phyloP scores from a whole-genome alignment of 2,329 filamentous ascomycete genomes.

The Arthrobotrys megalospora region DNA sequence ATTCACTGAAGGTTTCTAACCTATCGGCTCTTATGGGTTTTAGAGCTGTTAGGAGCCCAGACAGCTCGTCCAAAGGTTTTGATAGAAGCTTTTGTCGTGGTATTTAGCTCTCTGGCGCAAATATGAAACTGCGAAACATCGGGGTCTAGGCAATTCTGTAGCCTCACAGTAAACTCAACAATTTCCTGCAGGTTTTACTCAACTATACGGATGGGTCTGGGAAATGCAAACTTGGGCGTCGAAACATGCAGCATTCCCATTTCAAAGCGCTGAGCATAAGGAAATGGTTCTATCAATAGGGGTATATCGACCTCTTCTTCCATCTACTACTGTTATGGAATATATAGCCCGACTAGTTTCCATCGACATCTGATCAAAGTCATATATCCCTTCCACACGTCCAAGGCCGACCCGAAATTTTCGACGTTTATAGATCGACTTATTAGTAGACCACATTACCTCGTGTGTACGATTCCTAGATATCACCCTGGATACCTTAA shows the following conservation, averaged over 20 bases:
- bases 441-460: background rate
- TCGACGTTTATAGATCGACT: background rate
- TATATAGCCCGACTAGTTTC: conserved; percentile 37
- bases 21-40: conserved; percentile 29
- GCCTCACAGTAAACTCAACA: conserved; percentile 15
- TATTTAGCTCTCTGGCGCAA: conserved; percentile 36
- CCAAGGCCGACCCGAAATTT: background rate
- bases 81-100: conserved; percentile 16
- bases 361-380: background rate
- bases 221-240: conserved; percentile 57
- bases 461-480: background rate
- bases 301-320: conserved; percentile 40
- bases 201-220: conserved; percentile 32
- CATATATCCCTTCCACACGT: background rate
- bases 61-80: conserved; percentile 5
- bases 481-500: background rate
- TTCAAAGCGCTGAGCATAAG: conserved; percentile 47
- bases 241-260: conserved; percentile 46
- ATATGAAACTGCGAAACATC: conserved; percentile 60
- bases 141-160: conserved; percentile 53
- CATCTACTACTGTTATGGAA: conserved; percentile 21
- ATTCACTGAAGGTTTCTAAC: background rate
- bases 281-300: conserved; percentile 31
- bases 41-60: conserved; percentile 8
- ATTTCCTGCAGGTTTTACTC: conserved; percentile 20